Evolutionary conservation across 305 asterid species (phyloP), one percentile per base, ranked within the genome.

Genomic region (Fraxinus dipetala): DNA sequence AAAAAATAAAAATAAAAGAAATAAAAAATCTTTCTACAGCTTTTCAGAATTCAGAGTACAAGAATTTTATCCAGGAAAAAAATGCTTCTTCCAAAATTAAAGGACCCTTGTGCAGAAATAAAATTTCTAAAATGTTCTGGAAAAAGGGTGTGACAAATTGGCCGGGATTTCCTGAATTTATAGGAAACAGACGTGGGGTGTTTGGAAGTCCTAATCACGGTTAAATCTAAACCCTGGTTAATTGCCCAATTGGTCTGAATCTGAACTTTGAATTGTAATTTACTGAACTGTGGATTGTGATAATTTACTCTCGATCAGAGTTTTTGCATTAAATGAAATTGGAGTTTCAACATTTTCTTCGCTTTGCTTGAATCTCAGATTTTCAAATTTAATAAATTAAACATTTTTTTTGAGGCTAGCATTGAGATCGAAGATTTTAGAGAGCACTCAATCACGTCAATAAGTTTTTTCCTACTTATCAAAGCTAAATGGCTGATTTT

Each of bases 171-270:
- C 72, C 36, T 31, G 78, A 80, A 72, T 80, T 80, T 26, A 26
- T 26, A 26, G 28, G 28, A 26, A 26, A 0, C 28, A 26, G 28
- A 26, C 28, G 28, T 26, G 14, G 28, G 28, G 1, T 6, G 6
- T 28, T 7, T 16, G 26, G 63, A 72, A 80, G 32, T 72, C 59
- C 73, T 72, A 30, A 80, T 72, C 78, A 51, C 72, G 83, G 38
- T 72, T 80, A 51, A 59, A 18, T 34, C 24, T 51, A 54, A 48
- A 54, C 76, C 24, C 51, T 5, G 26, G 10, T 69, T 79, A 34
- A 28, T 54, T 14, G 22, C 4, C 18, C 6, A 13, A 40, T 56
- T 78, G 35, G 35, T 56, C 56, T 38, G 48, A 6, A 65, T 36
- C 36, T 5, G 36, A 36, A 36, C 43, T 36, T 14, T 26, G 70